Evolutionary conservation across 202 grass and related monocot species (phyloP), one percentile per base, ranked within the genome.

Genomic region (Musa balbisiana): DNA sequence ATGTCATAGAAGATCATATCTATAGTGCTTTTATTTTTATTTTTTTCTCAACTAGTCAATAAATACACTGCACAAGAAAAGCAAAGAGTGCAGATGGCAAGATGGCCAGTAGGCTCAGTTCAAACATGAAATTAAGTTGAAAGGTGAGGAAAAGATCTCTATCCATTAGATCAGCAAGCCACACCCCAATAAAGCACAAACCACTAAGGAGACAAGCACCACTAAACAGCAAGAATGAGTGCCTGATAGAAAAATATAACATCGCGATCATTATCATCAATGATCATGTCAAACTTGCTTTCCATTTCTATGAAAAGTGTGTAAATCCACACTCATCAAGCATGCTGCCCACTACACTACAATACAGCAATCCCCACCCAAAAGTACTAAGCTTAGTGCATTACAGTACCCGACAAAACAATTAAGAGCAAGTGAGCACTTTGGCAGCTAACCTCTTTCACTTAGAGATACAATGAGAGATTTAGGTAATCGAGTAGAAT

Each of bases 371-470:
- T 25, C 63, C 63, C 63, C 22, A 65, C 63, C 21, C 19, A 70
- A 70, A 70, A 4, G 67, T 51, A 51, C 4, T 22, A n/a, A n/a
- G 43, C 16, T 69, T 69, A 50, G 33, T 69, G 67, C 67, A 69
- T 51, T 51, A 70, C 67, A 70, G 67, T 70, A 16, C 67, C 19
- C 67, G 19, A 70, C 67, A 51, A 51, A 70, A 70, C 67, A 51
- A 51, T 8, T 43, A 43, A 67, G 1, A 22, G 21, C 25, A 70
- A 10, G 67, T 14, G 8, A 70, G 67, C n/a, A 17, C 17, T 51
- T 70, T 43, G 16, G 15, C 29, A 17, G n/a, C 2, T 70, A 16
- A 51, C 67, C 63, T 51, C 67, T 51, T 49, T 25, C 6, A 20
- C 25, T 70, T 8, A 43, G 23, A 16, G 12, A 20, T 51, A 52